A percentile compares a stretch with the other conserved stretches of the same genome.
These are phyloP conservation scores for Magnusiomyces fungicola DNA, from an alignment of 1,139 yeast genomes.

Conservation along the genomic window DNA sequence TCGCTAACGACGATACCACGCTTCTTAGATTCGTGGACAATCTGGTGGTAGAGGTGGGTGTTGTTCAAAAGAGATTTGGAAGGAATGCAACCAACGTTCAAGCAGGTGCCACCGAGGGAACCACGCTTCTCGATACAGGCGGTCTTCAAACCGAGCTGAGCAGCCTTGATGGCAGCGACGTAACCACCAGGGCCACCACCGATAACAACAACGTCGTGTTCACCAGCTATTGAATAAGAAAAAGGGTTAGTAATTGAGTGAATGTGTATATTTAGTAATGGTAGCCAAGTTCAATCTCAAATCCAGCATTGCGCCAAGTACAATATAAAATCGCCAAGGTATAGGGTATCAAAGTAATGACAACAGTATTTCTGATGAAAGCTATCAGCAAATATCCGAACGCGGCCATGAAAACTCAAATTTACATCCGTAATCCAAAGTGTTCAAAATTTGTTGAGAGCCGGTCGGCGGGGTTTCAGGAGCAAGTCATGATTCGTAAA, in stretches of 20 bases:
- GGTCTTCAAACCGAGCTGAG: constrained; percentile 88
- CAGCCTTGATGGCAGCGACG: constrained; percentile 97
- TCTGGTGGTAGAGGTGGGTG: constrained; percentile 86
- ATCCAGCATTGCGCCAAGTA: no score
- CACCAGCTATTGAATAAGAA: constrained; percentile 29
- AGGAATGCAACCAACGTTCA: constrained; percentile 98
- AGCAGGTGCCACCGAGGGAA: constrained; percentile 92
- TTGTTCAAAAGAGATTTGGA: constrained; percentile 88
- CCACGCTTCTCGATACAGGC: constrained; percentile 98
- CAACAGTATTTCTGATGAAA: no score
- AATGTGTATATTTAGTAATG: not conserved
- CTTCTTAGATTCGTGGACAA: constrained; percentile 70
- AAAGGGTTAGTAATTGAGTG: not conserved
- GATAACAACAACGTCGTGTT: constrained; percentile 87
- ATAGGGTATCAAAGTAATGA: no score
- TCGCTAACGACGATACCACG: constrained; percentile 90
- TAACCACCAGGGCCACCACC: constrained; percentile 99
- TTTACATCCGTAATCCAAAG: no score
- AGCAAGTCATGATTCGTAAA: no score
- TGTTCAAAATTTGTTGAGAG: no score
- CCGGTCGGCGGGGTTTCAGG: no score
- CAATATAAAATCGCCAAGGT: no score
- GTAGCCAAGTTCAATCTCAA: not conserved
- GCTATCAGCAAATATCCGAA: no score
- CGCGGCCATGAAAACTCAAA: no score